These are phyloP conservation scores for Theileria parva DNA, from an alignment of 169 alveolate genomes.

Conservation along the genomic window DNA sequence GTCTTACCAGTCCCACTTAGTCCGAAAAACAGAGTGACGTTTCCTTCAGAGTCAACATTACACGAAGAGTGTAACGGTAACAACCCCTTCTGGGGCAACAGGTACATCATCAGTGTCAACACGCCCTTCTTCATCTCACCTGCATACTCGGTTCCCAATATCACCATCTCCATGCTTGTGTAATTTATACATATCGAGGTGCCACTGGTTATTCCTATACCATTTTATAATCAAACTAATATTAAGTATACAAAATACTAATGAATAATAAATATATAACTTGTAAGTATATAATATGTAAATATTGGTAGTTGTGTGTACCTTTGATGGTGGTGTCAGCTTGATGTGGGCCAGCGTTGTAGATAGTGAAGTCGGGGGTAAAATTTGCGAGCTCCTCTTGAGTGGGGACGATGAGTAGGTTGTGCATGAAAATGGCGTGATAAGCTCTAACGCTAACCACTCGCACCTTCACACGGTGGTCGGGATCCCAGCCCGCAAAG, in stretches of 20 bases:
- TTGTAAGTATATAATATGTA: too few relatives aligned
- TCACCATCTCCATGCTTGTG: conserved; percentile 87
- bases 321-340: conserved; percentile 1
- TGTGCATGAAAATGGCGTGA: conserved; percentile 96
- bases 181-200: conserved; percentile 90
- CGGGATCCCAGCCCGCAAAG: conserved; percentile 96
- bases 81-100: conserved; percentile 88
- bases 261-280: too few relatives aligned
- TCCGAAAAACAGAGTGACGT: conserved; percentile 94
- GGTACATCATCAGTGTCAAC: conserved; percentile 89
- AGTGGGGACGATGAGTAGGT: conserved; percentile 91
- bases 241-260: background rate
- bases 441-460: conserved; percentile 91
- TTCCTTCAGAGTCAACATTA: conserved; percentile 89
- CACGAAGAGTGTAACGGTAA: conserved; percentile 96
- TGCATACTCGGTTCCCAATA: conserved; percentile 95
- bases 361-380: conserved; percentile 87
- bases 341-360: conserved; percentile 90
- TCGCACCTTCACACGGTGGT: conserved; percentile 85
- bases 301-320: background rate
- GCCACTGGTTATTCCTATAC: conserved; percentile 83
- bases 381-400: conserved; percentile 82
- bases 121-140: conserved; percentile 97
- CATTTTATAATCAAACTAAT: background rate
- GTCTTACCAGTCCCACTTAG: conserved; percentile 98